Percentiles rank a stretch among this genome's conserved stretches.
phyloP scores from a whole-genome alignment of 805 yeast species.

The Priceomyces medius region DNA sequence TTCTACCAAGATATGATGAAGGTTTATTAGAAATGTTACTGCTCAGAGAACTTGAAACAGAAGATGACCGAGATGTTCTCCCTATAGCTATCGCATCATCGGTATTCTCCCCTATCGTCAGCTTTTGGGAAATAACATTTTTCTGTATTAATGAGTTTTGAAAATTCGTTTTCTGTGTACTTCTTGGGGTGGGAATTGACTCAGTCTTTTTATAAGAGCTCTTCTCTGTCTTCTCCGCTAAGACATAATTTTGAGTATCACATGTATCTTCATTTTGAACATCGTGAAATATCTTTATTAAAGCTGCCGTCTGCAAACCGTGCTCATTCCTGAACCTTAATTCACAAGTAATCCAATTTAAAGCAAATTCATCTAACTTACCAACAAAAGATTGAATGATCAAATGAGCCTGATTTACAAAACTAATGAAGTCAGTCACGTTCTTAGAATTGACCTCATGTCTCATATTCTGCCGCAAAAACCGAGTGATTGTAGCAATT shows the following conservation, averaged over 20 bases:
- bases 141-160: no score
- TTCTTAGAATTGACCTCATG: slow-evolving; percentile 35
- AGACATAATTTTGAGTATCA: no score
- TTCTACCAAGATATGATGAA: not conserved
- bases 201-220: no score
- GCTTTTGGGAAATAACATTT: no score
- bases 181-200: no score
- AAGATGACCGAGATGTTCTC: slow-evolving; percentile 1
- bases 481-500: slow-evolving; percentile 47
- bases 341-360: slow-evolving; percentile 44
- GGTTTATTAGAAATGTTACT: not conserved
- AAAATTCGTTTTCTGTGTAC: no score
- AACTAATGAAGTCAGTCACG: slow-evolving; percentile 40
- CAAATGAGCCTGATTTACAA: slow-evolving; percentile 38
- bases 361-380: slow-evolving; percentile 37
- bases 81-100: not conserved
- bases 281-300: slow-evolving; percentile 13
- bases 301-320: slow-evolving; percentile 24
- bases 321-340: slow-evolving; percentile 40
- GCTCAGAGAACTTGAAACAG: not conserved
- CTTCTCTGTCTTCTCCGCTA: no score
- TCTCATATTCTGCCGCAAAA: slow-evolving; percentile 41
- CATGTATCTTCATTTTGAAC: not conserved
- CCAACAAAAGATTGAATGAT: slow-evolving; percentile 27
- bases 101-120: no score